Evolutionary conservation across 1,284 basidiomycete species (phyloP), one percentile per base, ranked within the genome.

Genomic region (Cryptococcus sp.): DNA sequence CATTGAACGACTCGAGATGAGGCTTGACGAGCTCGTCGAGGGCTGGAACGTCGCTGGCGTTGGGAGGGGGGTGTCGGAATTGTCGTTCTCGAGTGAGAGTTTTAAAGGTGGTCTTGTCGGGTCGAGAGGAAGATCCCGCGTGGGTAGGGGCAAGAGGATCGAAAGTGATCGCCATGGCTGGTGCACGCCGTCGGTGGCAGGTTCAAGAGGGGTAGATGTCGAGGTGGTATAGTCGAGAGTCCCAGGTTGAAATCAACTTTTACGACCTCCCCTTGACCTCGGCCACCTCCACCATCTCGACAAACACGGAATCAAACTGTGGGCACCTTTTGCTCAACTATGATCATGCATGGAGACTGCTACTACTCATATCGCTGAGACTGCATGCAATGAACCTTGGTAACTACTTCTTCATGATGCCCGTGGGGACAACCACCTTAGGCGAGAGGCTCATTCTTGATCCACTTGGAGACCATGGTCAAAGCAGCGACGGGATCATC

Each of bases 1-100:
- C 85, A 71, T 98, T 95, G 79, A 99, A 98, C 37, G 88, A 92
- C 72, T 97, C 87, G 56, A 98, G 82, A 69, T 97, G 93, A 10
- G 95, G 95, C 25, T 82, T 79, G 48, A 97, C 88, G 60, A 98
- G 89, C 73, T 95, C 89, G 61, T 94, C 90, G 49, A 98, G 79
- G 49, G 89, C 87, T 16, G 84, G 83, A 50, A 89, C 83, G 16
- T 84, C 82, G 33, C 85, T 80, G 19, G 80, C 81, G 41, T 81
- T 74, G 58, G 78, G 77, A 18, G 85, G 79, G 0, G 95, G 95
- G 50, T 84, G 79, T 68, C 81, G 80, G 76, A 97, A 97, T 4
- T 79, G 75, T 11, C 83, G 77, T 75, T 97, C 92, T 50, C 92
- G 82, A 36, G 79, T 78, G 44, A 97, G 78, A 1, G 94, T 97